A percentile compares a stretch with the other conserved stretches of the same genome.
Evolutionary conservation across 2,329 filamentous ascomycete genomes (phyloP).

Genomic region (Endoconidiophora laricicola): DNA sequence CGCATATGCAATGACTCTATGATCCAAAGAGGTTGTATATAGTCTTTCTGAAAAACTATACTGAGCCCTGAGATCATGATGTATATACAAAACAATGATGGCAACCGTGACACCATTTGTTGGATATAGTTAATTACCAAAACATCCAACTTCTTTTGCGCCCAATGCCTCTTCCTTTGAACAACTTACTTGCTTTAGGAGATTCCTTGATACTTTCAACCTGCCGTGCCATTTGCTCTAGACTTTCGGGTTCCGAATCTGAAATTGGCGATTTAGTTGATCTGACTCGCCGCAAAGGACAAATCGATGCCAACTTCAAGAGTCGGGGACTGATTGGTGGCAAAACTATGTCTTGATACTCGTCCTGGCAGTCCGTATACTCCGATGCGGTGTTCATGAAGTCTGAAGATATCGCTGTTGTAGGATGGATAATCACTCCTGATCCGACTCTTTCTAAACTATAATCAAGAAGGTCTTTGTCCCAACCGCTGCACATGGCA

Average conservation of each 20-base stretch:
- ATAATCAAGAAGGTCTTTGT: neutral
- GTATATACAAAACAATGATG: no score
- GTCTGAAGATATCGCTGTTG: neutral
- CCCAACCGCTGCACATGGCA: slow-evolving; percentile 11
- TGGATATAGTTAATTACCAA: slow-evolving; percentile 1
- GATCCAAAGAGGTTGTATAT: neutral
- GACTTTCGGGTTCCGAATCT: no score
- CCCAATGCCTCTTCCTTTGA: neutral
- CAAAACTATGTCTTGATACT: slow-evolving; percentile 3
- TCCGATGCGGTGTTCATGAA: neutral
- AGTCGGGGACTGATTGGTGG: slow-evolving; percentile 9
- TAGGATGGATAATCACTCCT: neutral
- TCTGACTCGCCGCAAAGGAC: slow-evolving; percentile 7
- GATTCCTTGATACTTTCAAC: neutral
- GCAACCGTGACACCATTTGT: neutral
- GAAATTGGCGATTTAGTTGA: neutral
- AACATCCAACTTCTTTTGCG: slow-evolving; percentile 6
- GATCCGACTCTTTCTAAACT: slow-evolving; percentile 9
- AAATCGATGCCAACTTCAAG: slow-evolving; percentile 10
- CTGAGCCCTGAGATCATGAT: no score
- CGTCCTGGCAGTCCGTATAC: neutral
- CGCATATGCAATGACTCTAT: neutral
- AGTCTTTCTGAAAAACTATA: no score
- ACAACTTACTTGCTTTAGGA: neutral
- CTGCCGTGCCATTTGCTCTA: no score